phyloP scores from a whole-genome alignment of 495 filamentous ascomycete genomes.

The Parachaetomium inaequale region DNA sequence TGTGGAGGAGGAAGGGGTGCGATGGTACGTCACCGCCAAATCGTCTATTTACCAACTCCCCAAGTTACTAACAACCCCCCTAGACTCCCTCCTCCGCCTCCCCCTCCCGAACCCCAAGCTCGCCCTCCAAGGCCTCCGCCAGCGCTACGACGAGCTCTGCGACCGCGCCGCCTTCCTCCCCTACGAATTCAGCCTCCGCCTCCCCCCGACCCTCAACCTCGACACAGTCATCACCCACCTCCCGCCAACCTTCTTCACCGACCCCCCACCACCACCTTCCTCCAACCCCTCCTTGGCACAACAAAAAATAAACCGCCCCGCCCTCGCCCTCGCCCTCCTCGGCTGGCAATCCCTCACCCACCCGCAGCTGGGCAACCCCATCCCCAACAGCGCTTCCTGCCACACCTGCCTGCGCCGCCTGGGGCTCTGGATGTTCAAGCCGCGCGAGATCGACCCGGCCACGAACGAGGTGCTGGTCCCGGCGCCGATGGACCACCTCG shows the following conservation, averaged over 20 bases:
- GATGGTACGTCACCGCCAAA: constrained; percentile 57
- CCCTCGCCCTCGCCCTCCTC: constrained; percentile 72
- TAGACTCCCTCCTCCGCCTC: constrained; percentile 46
- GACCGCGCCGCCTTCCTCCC: constrained; percentile 47
- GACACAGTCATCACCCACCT: constrained; percentile 49
- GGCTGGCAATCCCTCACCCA: constrained; percentile 78
- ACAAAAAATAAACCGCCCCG: constrained; percentile 53
- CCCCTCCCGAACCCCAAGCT: constrained; percentile 55
- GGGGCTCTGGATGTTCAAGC: constrained; percentile 90
- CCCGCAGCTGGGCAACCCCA: constrained; percentile 47
- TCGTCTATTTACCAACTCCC: not conserved
- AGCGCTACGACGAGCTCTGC: constrained; percentile 58
- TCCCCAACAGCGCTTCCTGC: constrained; percentile 70
- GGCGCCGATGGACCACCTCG: constrained; percentile 60
- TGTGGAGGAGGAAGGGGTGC: constrained; percentile 81
- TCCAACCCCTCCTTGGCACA: constrained; percentile 12
- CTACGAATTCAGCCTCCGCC: constrained; percentile 50
- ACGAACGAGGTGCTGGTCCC: constrained; percentile 51
- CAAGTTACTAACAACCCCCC: not conserved
- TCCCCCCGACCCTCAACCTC: constrained; percentile 44
- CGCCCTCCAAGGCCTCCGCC: constrained; percentile 54
- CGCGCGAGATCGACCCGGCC: constrained; percentile 47
- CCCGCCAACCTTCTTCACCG: constrained; percentile 44
- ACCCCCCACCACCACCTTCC: constrained; percentile 17
- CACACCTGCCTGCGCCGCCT: constrained; percentile 81